Conservation (phyloP, 78 protist genomes). For the Polysphondylium violaceum region DNA sequence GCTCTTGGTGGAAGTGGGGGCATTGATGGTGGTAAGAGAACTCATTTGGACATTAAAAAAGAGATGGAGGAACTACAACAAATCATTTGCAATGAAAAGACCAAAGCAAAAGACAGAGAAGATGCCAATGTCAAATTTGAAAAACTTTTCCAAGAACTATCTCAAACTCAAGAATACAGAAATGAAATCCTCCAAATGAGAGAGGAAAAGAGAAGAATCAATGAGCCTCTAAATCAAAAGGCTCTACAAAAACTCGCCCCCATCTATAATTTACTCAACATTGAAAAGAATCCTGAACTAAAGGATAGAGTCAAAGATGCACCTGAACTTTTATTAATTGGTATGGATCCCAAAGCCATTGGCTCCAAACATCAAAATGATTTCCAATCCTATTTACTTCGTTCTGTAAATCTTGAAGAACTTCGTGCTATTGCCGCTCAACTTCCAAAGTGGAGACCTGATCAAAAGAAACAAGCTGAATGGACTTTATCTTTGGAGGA, state of each 20-base stretch:
- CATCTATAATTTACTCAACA: slow-evolving; percentile 11
- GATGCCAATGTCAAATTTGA: slow-evolving; percentile 84
- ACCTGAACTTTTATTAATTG: slow-evolving; percentile 77
- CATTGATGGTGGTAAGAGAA: slow-evolving; percentile 24
- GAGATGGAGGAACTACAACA: slow-evolving; percentile 59
- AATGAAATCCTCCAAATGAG: slow-evolving; percentile 32
- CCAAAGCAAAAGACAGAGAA: slow-evolving; percentile 48
- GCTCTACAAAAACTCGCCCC: slow-evolving; percentile 33
- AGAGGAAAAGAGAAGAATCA: slow-evolving; percentile 56
- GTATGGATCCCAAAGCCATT: slow-evolving; percentile 72
- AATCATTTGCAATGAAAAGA: slow-evolving; percentile 46
- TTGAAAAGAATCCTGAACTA: slow-evolving; percentile 38
- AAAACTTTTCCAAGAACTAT: slow-evolving; percentile 68
- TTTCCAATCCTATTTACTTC: slow-evolving; percentile 57
- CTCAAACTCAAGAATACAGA: slow-evolving; percentile 67
- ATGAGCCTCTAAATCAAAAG: slow-evolving; percentile 59
- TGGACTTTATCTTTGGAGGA: slow-evolving; percentile 56
- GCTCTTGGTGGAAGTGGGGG: not conserved
- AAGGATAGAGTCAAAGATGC: slow-evolving; percentile 36
- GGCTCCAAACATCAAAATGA: slow-evolving; percentile 81
- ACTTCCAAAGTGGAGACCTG: slow-evolving; percentile 81
- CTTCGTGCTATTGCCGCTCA: slow-evolving; percentile 67
- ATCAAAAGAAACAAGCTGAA: slow-evolving; percentile 80
- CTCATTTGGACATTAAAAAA: slow-evolving; percentile 38
- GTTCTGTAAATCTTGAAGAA: slow-evolving; percentile 50